Evolutionary conservation across 768 basidiomycete species (phyloP).

Genomic region (Mycena belliarum): DNA sequence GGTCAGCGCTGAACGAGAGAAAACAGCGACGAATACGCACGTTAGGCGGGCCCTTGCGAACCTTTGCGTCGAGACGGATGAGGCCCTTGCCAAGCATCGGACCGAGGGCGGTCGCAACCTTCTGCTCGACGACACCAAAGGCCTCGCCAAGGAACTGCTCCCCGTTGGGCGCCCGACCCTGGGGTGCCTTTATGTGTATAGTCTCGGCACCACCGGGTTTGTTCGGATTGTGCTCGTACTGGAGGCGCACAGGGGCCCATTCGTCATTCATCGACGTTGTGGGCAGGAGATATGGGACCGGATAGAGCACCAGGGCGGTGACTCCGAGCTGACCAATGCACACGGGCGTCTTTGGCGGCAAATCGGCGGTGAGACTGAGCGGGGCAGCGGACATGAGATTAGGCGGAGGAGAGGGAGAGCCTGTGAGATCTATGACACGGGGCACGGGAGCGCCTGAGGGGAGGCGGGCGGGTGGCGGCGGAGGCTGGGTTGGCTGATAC

Average conservation of each 20-base stretch:
- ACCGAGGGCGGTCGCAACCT: conserved; percentile 74
- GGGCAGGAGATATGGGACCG: conserved; percentile 62
- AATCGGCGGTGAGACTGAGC: conserved; percentile 49
- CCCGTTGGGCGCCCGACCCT: conserved; percentile 48
- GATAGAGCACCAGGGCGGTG: conserved; percentile 85
- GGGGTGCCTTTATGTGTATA: conserved; percentile 75
- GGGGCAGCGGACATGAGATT: conserved; percentile 27
- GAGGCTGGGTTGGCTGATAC: conserved; percentile 18
- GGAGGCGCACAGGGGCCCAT: conserved; percentile 70
- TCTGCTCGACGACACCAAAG: conserved; percentile 87
- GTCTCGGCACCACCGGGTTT: conserved; percentile 64
- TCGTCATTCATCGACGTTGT: conserved; percentile 52
- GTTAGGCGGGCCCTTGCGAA: conserved; percentile 61
- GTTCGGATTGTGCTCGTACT: conserved; percentile 66
- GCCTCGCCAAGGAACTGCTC: conserved; percentile 60
- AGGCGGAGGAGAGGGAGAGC: conserved; percentile 59
- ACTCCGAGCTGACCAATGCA: conserved; percentile 87
- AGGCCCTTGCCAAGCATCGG: conserved; percentile 85
- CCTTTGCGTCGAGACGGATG: conserved; percentile 78
- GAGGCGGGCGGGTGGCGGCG: conserved; percentile 24
- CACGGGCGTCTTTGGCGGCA: conserved; percentile 79
- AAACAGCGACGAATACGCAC: conserved; percentile 42
- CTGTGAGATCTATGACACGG: conserved; percentile 77
- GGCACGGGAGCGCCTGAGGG: conserved; percentile 32
- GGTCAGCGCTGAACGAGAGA: conserved; percentile 23